Evolutionary conservation across 805 yeast genomes (phyloP).

Genomic region (Candida namnaoensis): DNA sequence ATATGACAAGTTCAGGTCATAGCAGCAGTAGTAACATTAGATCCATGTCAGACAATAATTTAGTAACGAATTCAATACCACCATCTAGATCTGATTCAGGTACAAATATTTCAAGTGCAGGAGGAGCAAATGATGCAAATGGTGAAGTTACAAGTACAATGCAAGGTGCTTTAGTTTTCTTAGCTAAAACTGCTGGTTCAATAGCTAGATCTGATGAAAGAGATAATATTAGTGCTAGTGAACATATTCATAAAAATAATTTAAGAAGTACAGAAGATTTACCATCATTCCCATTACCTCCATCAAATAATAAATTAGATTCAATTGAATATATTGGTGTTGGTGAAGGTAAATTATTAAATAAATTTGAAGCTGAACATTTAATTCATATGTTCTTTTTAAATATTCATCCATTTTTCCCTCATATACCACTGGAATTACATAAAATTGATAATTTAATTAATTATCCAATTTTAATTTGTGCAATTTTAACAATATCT

Average conservation of each 20-base stretch:
- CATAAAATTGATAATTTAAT: slow-evolving; percentile 60
- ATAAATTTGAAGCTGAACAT: slow-evolving; percentile 52
- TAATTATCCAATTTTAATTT: slow-evolving; percentile 71
- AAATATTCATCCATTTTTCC: slow-evolving; percentile 85
- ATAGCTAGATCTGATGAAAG: slow-evolving; percentile 62
- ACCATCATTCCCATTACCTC: slow-evolving; percentile 52
- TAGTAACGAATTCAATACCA: no score
- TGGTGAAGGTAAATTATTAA: slow-evolving; percentile 37
- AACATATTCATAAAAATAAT: not conserved
- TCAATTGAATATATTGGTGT: slow-evolving; percentile 58
- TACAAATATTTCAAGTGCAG: not conserved
- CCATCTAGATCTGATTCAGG: not conserved
- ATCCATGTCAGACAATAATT: no score
- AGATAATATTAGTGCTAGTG: slow-evolving; percentile 44
- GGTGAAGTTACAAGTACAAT: slow-evolving; percentile 17
- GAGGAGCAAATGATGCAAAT: not conserved
- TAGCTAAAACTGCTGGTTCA: slow-evolving; percentile 75
- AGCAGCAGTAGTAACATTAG: no score
- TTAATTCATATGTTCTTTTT: slow-evolving; percentile 57
- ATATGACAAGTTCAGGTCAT: no score
- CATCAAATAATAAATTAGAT: slow-evolving; percentile 73
- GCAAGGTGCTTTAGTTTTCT: slow-evolving; percentile 58
- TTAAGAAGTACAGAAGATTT: not conserved
- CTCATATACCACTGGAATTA: slow-evolving; percentile 70
- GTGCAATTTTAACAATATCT: slow-evolving; percentile 75